These are phyloP conservation scores for Rhizophora apiculata DNA, from an alignment of 345 rosid species.

Conservation along the genomic window DNA sequence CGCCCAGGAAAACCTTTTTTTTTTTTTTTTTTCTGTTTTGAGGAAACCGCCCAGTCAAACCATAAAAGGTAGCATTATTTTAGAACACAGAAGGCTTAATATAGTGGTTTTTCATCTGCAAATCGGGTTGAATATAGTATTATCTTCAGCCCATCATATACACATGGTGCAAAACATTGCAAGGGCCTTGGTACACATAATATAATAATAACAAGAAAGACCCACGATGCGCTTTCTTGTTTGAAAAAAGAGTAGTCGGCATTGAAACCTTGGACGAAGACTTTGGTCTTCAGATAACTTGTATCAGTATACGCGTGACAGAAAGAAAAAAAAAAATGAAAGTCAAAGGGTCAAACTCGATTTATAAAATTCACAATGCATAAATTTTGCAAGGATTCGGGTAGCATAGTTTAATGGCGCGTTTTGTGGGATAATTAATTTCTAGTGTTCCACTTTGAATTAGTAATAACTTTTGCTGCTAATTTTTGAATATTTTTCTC, in stretches of 20 bases:
- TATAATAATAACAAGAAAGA: neutral
- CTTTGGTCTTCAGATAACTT: neutral
- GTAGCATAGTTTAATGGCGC: neutral
- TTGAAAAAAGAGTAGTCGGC: neutral
- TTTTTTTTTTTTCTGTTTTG: too few relatives aligned
- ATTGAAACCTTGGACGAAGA: neutral
- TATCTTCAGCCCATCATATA: neutral
- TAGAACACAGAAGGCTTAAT: too few relatives aligned
- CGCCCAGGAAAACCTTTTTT: too few relatives aligned
- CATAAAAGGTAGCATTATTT: too few relatives aligned
- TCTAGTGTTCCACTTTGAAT: neutral
- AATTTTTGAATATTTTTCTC: too few relatives aligned
- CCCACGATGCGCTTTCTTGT: neutral
- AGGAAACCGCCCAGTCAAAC: too few relatives aligned
- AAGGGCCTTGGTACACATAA: neutral
- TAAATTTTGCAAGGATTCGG: too few relatives aligned
- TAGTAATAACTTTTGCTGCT: too few relatives aligned
- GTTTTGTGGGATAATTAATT: neutral
- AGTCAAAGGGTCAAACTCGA: constrained; percentile 64
- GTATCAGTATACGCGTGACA: constrained; percentile 4
- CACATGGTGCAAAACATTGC: constrained; percentile 25
- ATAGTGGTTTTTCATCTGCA: too few relatives aligned
- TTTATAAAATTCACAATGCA: constrained; percentile 14
- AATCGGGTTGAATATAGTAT: constrained; percentile 3
- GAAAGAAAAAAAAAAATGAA: constrained; percentile 15